A percentile compares a stretch with the other conserved stretches of the same genome.
phyloP scores from a whole-genome alignment of 495 filamentous ascomycete species.

The Saxophila tyrrhenica region DNA sequence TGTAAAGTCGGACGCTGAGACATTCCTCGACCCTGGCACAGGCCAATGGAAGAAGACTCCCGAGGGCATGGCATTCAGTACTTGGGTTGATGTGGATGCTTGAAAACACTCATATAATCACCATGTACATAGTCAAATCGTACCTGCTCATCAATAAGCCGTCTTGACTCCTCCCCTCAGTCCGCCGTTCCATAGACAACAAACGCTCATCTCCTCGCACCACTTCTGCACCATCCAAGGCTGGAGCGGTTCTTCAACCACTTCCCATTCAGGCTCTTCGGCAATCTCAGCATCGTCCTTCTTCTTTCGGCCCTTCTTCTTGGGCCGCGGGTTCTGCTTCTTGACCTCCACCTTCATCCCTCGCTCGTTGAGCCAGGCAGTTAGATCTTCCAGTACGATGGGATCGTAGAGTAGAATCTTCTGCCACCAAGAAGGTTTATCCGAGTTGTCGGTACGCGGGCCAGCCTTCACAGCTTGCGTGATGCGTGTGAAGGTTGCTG shows the following conservation, averaged over 20 bases:
- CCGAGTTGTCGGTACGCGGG: slow-evolving; percentile 39
- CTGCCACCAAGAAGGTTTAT: slow-evolving; percentile 62
- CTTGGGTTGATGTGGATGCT: too few relatives aligned
- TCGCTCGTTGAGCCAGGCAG: slow-evolving; percentile 69
- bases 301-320: slow-evolving; percentile 11
- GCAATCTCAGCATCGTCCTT: slow-evolving; percentile 6
- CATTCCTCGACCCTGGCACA: too few relatives aligned
- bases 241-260: slow-evolving; percentile 55
- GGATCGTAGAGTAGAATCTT: slow-evolving; percentile 93
- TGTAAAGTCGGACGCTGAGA: too few relatives aligned
- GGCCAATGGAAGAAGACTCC: too few relatives aligned
- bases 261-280: slow-evolving; percentile 23
- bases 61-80: too few relatives aligned
- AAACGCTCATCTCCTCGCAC: slow-evolving; percentile 56
- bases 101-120: too few relatives aligned
- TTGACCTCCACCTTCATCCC: slow-evolving; percentile 36
- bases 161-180: neutral
- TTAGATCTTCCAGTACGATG: slow-evolving; percentile 76
- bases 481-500: slow-evolving; percentile 47
- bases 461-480: slow-evolving; percentile 49
- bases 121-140: too few relatives aligned
- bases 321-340: slow-evolving; percentile 1
- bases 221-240: slow-evolving; percentile 57
- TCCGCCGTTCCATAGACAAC: slow-evolving; percentile 23
- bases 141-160: neutral